These are phyloP conservation scores for Cryptosporidium sp. DNA, from an alignment of 169 alveolate genomes.

Conservation along the genomic window DNA sequence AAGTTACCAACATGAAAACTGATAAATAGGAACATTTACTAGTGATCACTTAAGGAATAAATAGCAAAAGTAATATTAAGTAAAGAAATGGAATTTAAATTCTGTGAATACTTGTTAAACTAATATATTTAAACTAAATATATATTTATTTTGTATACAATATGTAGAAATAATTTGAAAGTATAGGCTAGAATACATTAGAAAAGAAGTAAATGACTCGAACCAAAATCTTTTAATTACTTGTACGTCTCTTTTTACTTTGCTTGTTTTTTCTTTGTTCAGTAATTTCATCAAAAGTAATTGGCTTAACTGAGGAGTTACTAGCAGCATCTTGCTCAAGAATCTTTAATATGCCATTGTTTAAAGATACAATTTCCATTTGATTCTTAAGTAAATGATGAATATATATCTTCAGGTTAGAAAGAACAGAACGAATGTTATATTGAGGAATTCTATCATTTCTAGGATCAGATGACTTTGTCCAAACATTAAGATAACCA, in stretches of 20 bases:
- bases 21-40: too few species aligned
- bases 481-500: constrained; percentile 15
- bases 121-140: neutral
- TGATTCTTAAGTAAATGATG: constrained; percentile 42
- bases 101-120: neutral
- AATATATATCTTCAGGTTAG: constrained; percentile 32
- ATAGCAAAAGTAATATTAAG: too few species aligned
- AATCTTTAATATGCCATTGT: constrained; percentile 64
- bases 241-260: constrained; percentile 23
- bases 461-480: constrained; percentile 52
- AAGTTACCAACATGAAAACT: too few species aligned
- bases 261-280: constrained; percentile 16
- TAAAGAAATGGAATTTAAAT: too few species aligned
- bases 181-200: neutral
- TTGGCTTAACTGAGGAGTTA: neutral
- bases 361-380: constrained; percentile 52
- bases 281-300: constrained; percentile 20
- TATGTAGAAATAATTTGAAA: neutral
- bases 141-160: neutral
- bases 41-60: neutral
- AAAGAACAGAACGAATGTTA: constrained; percentile 57
- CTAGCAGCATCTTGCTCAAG: constrained; percentile 36
- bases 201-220: too few species aligned
- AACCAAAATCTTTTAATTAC: neutral
- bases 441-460: constrained; percentile 33